Evolutionary conservation across 495 filamentous ascomycete genomes (phyloP).

Genomic region (Neurospora tetrasperma): DNA sequence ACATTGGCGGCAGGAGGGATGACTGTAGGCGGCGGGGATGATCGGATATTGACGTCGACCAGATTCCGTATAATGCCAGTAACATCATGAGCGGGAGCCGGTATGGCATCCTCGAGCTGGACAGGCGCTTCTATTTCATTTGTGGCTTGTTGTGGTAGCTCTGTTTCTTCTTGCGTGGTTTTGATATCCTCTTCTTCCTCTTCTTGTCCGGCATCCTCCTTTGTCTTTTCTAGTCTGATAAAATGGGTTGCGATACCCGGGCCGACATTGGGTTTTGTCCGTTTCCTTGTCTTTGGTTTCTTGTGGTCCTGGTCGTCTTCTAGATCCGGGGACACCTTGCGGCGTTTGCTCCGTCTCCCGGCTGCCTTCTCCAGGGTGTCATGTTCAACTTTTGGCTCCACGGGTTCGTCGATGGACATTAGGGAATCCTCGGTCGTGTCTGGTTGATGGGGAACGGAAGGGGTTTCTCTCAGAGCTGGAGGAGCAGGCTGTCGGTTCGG

Average conservation of each 20-base stretch:
- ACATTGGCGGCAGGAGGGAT: neutral
- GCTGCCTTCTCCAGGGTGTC: slow-evolving; percentile 21
- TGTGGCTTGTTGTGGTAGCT: neutral
- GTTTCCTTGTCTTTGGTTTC: slow-evolving; percentile 8
- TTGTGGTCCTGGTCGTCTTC: slow-evolving; percentile 6
- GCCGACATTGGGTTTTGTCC: slow-evolving; percentile 6
- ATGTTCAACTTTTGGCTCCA: slow-evolving; percentile 1
- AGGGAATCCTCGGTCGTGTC: neutral
- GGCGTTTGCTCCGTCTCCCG: slow-evolving; percentile 36
- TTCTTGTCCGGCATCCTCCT: neutral
- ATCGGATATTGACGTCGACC: neutral
- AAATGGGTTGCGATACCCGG: slow-evolving; percentile 13
- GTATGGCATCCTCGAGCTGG: neutral
- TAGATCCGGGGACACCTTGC: slow-evolving; percentile 30
- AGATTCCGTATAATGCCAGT: neutral
- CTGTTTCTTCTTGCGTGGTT: neutral
- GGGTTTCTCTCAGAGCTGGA: neutral
- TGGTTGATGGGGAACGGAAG: neutral
- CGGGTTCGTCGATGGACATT: neutral
- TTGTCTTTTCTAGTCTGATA: slow-evolving; percentile 5
- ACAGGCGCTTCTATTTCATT: neutral
- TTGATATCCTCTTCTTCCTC: neutral
- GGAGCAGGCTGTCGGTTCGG: slow-evolving; percentile 7
- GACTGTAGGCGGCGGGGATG: neutral
- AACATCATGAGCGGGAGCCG: neutral